Evolutionary conservation across 78 protist genomes (phyloP), one percentile per base, ranked within the genome.

Genomic region (slime mould (Dictyostelium discoideum)): DNA sequence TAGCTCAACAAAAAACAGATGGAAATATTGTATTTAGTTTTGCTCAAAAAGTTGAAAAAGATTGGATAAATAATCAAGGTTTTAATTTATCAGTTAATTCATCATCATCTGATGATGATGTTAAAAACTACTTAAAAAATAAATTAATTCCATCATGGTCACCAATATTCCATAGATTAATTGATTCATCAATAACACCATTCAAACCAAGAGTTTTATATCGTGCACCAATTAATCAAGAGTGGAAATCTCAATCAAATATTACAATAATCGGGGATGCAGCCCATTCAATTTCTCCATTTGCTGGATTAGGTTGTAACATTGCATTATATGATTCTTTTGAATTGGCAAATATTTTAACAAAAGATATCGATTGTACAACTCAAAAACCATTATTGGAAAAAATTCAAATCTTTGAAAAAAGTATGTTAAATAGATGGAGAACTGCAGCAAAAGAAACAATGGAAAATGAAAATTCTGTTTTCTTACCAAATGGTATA

Each of bases 271-370:
- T 92, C n/a, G 96, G 96, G 1, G 96, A 92, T 84, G 87, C 88
- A 8, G 88, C 96, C 2, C 96, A 92, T 29, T 65, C 85, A 3
- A 92, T 92, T 87, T 42, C 90, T 18, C 96, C 96, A 40, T 92
- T 92, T 72, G 89, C 90, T 3, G 96, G 96, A 0, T 32, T 63
- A 3, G 96, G 96, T 72, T 76, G 65, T 22, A 92, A 92, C 37
- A 57, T 72, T 24, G 89, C 89, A 18, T 69, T 92, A 81, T 44
- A 16, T 0, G 96, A 92, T 85, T 22, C 85, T 7, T 50, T 42
- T 6, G 72, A 78, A 60, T 13, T 92, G 1, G 84, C 40, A 2
- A 44, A 5, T 3, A n/a, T 42, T 26, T 84, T 69, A 42, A 42
- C 29, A 5, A 65, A 83, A 32, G 37, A 83, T 83, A 67, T 18